Conservation (phyloP, 2,329 filamentous ascomycete species). For the Chaetomiaceae sp. region DNA sequence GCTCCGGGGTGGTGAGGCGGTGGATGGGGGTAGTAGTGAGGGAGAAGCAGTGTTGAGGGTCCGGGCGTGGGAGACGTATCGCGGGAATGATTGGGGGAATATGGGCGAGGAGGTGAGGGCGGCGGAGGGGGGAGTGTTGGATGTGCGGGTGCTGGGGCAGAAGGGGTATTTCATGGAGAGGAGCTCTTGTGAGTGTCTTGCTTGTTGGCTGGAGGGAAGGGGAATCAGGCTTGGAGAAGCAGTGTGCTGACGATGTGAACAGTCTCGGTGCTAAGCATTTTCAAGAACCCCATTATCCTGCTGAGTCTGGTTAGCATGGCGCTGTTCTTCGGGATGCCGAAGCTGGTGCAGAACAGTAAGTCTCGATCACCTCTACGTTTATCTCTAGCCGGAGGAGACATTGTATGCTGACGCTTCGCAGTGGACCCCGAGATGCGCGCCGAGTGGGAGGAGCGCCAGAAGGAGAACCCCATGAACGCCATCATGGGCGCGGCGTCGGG, state of each 20-base stretch:
- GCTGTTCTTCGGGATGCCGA: constrained; percentile 87
- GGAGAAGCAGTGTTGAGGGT: constrained; percentile 37
- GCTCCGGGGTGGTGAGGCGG: constrained; percentile 26
- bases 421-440: constrained; percentile 96
- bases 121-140: constrained; percentile 44
- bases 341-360: constrained; percentile 92
- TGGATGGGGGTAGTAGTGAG: constrained; percentile 18
- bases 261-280: constrained; percentile 74
- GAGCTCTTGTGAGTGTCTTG: constrained; percentile 57
- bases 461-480: constrained; percentile 61
- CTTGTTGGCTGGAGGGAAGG: constrained; percentile 1
- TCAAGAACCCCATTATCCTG: constrained; percentile 96
- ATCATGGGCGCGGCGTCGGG: constrained; percentile 40
- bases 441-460: constrained; percentile 88
- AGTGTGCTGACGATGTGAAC: constrained; percentile 2
- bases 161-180: constrained; percentile 77
- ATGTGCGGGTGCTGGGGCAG: constrained; percentile 52
- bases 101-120: constrained; percentile 58
- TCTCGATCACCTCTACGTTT: constrained; percentile 26
- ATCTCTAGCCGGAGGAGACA: background rate
- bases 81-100: constrained; percentile 86
- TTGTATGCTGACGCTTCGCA: constrained; percentile 32
- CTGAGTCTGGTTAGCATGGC: constrained; percentile 78
- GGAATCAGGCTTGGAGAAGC: background rate
- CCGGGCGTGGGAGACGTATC: constrained; percentile 74